Base-by-base conservation (phyloP, 495 filamentous ascomycete species). In the Xylaria castorea region DNA sequence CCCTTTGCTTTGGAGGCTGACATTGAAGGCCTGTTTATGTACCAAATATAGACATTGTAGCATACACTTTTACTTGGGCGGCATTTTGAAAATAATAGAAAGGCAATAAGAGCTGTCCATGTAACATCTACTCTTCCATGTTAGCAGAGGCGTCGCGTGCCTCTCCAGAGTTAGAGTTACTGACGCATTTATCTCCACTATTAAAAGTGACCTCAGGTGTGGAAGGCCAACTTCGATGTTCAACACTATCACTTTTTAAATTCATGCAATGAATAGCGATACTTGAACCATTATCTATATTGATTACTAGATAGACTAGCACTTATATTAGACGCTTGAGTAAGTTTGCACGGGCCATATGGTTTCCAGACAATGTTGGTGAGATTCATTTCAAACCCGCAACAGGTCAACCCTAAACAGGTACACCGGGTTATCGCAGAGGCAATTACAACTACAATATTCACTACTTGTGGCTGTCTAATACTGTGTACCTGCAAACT, bases 281-380 rank as follows among this genome's bases (percentile, higher is more conserved):
- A 32, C 12, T 32, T 18, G 5, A 7, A 32, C 53, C 11, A 30
- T 27, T 55, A 11, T 58, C 3, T 27, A 36, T 38, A 38, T 38
- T 61, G 27, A 57, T 27, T 32, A 32, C 53, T 3, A 38, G 58
- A 11, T 38, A 61, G 58, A 58, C 55, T 57, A 34, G 27, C n/a
- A 51, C 25, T 57, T 18, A 7, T 12, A 18, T 32, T 12, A 57
- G 27, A 32, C 27, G 53, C 32, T 61, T 38, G 22, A 38, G 32
- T 38, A 61, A 60, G 32, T 38, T 36, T 16, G 32, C 58, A 61
- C 34, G 32, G 58, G 14, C 58, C 58, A 61, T 61, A 57, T 18
- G 5, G 14, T 32, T 9, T 11, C 53, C 30, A 18, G 25, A 57
- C 5, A 27, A 57, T 32, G 22, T 14, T 27, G 11, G 50, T 25